Percentiles rank a stretch among this genome's conserved stretches.
Evolutionary conservation across 2,329 filamentous ascomycete species (phyloP).

Genomic region (Fusarium floridanum): DNA sequence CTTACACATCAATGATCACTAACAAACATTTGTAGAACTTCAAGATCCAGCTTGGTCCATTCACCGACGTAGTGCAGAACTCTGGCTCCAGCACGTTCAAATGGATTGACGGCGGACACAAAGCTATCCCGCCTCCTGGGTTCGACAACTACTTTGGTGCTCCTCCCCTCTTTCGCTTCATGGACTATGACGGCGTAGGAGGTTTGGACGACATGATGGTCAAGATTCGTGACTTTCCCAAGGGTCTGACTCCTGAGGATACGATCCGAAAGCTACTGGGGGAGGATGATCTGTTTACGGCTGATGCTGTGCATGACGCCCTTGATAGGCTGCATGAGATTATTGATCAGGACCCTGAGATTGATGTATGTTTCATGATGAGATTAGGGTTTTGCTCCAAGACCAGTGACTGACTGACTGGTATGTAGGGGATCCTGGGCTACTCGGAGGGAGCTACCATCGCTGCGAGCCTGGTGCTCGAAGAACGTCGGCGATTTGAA

Average conservation of each 20-base stretch:
- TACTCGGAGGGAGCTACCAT: constrained; percentile 72
- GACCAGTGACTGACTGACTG: neutral
- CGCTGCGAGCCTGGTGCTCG: constrained; percentile 65
- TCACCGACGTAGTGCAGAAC: constrained; percentile 39
- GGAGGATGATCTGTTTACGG: constrained; percentile 41
- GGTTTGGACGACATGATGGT: constrained; percentile 61
- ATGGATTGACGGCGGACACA: constrained; percentile 65
- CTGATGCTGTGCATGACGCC: constrained; percentile 25
- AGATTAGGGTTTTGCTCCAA: neutral
- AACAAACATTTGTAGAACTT: constrained; percentile 60
- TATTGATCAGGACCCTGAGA: constrained; percentile 57
- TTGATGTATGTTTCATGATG: constrained; percentile 36
- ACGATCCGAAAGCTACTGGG: constrained; percentile 65
- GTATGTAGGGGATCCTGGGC: constrained; percentile 63
- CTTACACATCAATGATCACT: neutral
- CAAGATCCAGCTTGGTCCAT: constrained; percentile 63
- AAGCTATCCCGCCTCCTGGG: constrained; percentile 63
- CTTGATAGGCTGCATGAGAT: constrained; percentile 54
- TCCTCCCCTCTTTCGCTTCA: constrained; percentile 68
- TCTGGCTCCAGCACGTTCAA: constrained; percentile 52
- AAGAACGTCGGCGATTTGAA: constrained; percentile 58
- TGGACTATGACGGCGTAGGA: constrained; percentile 59
- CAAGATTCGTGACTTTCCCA: constrained; percentile 67
- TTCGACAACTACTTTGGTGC: constrained; percentile 70
- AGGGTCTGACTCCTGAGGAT: constrained; percentile 66